A percentile compares a stretch with the other conserved stretches of the same genome.
Evolutionary conservation across 1,284 basidiomycete species (phyloP).

Genomic region (Tremellales sp.): DNA sequence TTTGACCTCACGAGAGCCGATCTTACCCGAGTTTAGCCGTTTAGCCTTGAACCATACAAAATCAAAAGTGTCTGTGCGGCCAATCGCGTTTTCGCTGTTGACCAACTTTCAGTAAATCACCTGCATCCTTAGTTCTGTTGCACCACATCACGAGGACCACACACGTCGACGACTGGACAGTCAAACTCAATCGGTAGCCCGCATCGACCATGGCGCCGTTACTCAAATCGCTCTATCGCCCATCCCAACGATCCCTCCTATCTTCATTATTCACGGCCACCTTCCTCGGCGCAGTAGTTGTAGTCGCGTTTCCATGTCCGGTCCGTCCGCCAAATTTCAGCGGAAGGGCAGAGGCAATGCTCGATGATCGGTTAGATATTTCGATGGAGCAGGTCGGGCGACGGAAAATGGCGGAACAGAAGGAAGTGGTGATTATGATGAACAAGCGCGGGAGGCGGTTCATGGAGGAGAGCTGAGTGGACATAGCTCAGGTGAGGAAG

Average conservation of each 20-base stretch:
- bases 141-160: too few relatives aligned
- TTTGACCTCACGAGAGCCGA: too few relatives aligned
- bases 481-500: too few relatives aligned
- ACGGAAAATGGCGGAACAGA: constrained; percentile 1
- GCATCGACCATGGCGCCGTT: constrained; percentile 49
- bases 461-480: constrained; percentile 38
- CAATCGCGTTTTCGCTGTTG: too few relatives aligned
- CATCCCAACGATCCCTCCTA: constrained; percentile 44
- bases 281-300: constrained; percentile 47
- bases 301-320: constrained; percentile 49
- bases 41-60: too few relatives aligned
- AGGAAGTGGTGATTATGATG: constrained; percentile 46
- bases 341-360: constrained; percentile 9
- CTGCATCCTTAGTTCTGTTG: too few relatives aligned
- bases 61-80: too few relatives aligned
- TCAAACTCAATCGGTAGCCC: too few relatives aligned
- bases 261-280: constrained; percentile 47
- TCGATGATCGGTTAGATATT: constrained; percentile 7
- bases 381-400: constrained; percentile 2
- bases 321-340: constrained; percentile 19
- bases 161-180: too few relatives aligned
- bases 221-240: constrained; percentile 44
- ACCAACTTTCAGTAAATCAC: too few relatives aligned
- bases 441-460: constrained; percentile 45
- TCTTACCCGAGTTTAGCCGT: too few relatives aligned